These are phyloP conservation scores for Salix udensis DNA, from an alignment of 345 rosid species.

Conservation along the genomic window DNA sequence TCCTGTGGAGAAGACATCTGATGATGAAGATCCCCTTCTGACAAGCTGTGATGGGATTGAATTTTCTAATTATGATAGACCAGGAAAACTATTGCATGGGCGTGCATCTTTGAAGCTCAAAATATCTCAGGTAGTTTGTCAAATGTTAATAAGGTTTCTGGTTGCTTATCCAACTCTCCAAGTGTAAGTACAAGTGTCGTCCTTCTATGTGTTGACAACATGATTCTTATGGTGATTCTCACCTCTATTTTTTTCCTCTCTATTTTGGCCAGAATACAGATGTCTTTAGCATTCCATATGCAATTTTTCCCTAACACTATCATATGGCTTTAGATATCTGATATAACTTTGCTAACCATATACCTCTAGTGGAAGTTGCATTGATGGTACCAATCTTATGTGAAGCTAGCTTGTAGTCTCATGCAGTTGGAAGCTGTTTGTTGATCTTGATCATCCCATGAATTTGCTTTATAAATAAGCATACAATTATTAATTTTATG, in stretches of 20 bases:
- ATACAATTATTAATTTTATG: background rate
- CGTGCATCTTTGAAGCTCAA: conserved; percentile 77
- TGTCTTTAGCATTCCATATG: background rate
- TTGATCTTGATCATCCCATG: background rate
- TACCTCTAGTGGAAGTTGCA: background rate
- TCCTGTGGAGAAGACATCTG: conserved; percentile 61
- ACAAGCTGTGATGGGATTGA: conserved; percentile 72
- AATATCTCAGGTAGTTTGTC: conserved; percentile 62
- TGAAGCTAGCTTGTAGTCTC: conserved; percentile 4
- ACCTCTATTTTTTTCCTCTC: background rate
- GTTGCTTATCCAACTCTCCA: background rate
- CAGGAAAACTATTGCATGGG: conserved; percentile 56
- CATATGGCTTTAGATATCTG: background rate
- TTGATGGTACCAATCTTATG: background rate
- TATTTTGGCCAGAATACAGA: background rate
- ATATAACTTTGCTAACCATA: background rate
- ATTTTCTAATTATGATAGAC: conserved; percentile 57
- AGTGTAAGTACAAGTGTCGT: background rate
- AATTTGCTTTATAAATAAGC: background rate
- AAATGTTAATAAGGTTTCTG: conserved; percentile 4
- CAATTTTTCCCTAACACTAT: background rate
- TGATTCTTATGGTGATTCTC: background rate
- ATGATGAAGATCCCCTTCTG: conserved; percentile 71
- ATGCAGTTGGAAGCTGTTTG: background rate
- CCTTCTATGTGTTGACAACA: background rate